Base-by-base conservation (phyloP, 331 rosid genomes). In the Malus hybrid region DNA sequence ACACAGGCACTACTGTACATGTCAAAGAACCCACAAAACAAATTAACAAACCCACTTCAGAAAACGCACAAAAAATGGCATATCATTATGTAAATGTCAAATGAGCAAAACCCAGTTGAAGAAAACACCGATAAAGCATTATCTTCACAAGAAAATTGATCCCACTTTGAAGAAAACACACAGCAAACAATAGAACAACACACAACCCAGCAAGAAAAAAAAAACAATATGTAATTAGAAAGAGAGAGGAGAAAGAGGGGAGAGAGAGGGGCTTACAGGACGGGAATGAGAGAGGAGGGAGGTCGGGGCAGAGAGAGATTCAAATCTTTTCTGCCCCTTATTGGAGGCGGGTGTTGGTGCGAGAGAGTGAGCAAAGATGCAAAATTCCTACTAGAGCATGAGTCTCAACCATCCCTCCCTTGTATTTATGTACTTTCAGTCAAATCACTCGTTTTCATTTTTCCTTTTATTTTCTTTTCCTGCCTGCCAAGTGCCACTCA, bases 301-400 rank as follows among this genome's bases (percentile, higher is more conserved):
- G 74, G 82, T 36, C 27, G 78, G 73, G 76, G 76, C 69, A 70
- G 74, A 71, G 82, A 82, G 85, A 76, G 24, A 24, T 74, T 62
- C 22, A 46, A 70, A 82, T 62, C 71, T 67, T 0, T 68, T 24
- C 72, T 20, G 79, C 73, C 80, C 34, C 78, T 73, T 60, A 31
- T 70, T 71, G 56, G 20, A 50, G 31, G 48, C 36, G 10, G 67
- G 77, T 12, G 63, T 27, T 39, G 52, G 36, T 19, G 74, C 42
- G 20, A 63, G 57, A 48, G 56, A 18, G 44, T 3, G 75, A 59
- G 20, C 39, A 32, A 64, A 29, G 56, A 20, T 46, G 52, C 66
- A 27, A 71, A 87, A 87, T 88, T 81, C 87, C 91, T 85, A 81
- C 85, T 61, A 29, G 12, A 48, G 55, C 44, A 74, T 56, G 83